These are phyloP conservation scores for Balansia obtecta DNA, from an alignment of 2,329 filamentous ascomycete genomes.

Conservation along the genomic window DNA sequence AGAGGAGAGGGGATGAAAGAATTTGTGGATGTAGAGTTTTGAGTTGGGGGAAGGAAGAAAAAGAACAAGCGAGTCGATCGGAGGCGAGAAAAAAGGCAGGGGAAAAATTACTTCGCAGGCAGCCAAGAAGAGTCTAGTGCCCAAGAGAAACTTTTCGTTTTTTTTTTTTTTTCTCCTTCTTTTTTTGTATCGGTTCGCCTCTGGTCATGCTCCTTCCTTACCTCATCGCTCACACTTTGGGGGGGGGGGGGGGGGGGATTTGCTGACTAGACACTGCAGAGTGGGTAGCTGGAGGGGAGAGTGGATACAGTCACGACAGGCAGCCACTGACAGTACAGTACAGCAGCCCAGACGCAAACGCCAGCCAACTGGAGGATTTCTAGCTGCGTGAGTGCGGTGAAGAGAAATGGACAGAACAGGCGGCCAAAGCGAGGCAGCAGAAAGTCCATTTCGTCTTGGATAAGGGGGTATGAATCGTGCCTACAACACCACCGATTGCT, in stretches of 20 bases:
- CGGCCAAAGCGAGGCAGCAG: background rate
- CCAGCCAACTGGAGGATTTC: background rate
- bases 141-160: constrained; percentile 4
- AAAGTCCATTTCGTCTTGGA: too few relatives aligned
- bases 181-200: background rate
- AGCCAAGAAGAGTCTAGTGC: constrained; percentile 20
- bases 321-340: constrained; percentile 3
- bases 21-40: constrained; percentile 18
- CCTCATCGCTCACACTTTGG: too few relatives aligned
- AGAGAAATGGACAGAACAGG: too few relatives aligned
- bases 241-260: too few relatives aligned
- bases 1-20: constrained; percentile 19
- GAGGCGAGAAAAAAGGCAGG: constrained; percentile 20
- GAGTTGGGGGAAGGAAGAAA: constrained; percentile 22
- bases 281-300: background rate
- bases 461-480: too few relatives aligned
- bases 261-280: background rate
- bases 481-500: too few relatives aligned
- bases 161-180: constrained; percentile 4
- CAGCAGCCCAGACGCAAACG: background rate
- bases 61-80: constrained; percentile 11
- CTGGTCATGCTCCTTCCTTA: background rate
- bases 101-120: constrained; percentile 23
- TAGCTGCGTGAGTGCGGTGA: too few relatives aligned
- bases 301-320: background rate